These are phyloP conservation scores for Dysphania ambrosioides DNA, from an alignment of 148 eudicot species.

Conservation along the genomic window DNA sequence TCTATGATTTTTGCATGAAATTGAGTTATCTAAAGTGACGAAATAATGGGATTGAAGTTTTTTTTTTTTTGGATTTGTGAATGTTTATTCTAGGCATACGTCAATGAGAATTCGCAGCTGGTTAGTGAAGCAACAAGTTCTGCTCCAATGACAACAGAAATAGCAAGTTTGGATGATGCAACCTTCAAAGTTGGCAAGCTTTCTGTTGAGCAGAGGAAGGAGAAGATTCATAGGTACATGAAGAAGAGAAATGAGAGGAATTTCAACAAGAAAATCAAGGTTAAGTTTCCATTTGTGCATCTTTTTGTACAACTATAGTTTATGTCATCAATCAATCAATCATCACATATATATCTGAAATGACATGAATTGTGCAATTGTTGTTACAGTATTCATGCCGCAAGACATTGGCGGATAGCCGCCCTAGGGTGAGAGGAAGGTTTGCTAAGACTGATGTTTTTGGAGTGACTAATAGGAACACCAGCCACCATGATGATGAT, in stretches of 20 bases:
- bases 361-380: neutral
- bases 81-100: slow-evolving; percentile 44
- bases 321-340: too few species aligned
- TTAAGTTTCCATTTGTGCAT: slow-evolving; percentile 18
- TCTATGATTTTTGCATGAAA: neutral
- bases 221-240: slow-evolving; percentile 78
- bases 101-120: slow-evolving; percentile 65
- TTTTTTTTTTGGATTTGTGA: neutral
- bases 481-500: slow-evolving; percentile 60
- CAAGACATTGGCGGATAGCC: slow-evolving; percentile 89
- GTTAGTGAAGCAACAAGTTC: slow-evolving; percentile 46
- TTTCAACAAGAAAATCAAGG: slow-evolving; percentile 97
- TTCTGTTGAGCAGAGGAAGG: slow-evolving; percentile 76
- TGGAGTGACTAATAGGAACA: slow-evolving; percentile 48
- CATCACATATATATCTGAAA: too few species aligned
- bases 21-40: neutral
- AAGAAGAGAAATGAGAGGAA: slow-evolving; percentile 89
- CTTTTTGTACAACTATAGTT: neutral
- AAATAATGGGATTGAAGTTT: neutral
- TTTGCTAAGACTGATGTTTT: slow-evolving; percentile 86
- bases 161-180: slow-evolving; percentile 68
- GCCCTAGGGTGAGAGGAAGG: slow-evolving; percentile 93
- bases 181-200: slow-evolving; percentile 69
- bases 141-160: slow-evolving; percentile 59
- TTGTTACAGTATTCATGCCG: slow-evolving; percentile 85